Evolutionary conservation across 139 green algal species (phyloP).

Genomic region (Nannochloris sp.): DNA sequence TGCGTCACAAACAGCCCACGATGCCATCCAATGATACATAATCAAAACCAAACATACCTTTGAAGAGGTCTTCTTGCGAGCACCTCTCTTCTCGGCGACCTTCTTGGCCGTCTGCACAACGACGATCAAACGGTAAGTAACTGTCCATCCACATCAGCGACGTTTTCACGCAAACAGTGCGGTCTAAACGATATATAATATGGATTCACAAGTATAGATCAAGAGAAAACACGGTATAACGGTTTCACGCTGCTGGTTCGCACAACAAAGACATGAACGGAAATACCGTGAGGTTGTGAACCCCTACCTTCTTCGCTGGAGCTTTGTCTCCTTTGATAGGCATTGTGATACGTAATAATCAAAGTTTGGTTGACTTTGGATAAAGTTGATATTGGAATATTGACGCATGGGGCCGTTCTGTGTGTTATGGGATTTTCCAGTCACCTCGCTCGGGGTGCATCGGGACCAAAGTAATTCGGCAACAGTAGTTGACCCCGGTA

Average conservation of each 20-base stretch:
- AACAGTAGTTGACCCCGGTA: too few species aligned
- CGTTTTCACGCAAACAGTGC: too few species aligned
- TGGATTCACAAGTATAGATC: background rate
- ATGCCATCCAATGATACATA: background rate
- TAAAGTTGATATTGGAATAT: background rate
- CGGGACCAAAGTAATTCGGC: too few species aligned
- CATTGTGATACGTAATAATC: conserved; percentile 7
- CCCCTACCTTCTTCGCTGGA: conserved; percentile 18
- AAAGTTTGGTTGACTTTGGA: background rate
- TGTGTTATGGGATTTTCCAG: too few species aligned
- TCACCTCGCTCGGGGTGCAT: too few species aligned
- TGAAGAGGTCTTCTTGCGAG: conserved; percentile 20
- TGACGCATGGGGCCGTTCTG: too few species aligned
- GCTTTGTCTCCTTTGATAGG: conserved; percentile 29
- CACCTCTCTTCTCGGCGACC: conserved; percentile 33
- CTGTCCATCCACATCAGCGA: too few species aligned
- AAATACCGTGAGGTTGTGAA: too few species aligned
- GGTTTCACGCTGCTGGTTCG: too few species aligned
- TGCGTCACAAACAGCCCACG: background rate
- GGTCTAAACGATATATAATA: background rate
- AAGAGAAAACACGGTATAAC: background rate
- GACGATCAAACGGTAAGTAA: background rate
- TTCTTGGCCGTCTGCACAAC: conserved; percentile 31
- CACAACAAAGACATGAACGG: too few species aligned
- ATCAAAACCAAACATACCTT: conserved; percentile 18